Evolutionary conservation across 2,329 filamentous ascomycete species (phyloP).

Genomic region (Penicillium sp.): DNA sequence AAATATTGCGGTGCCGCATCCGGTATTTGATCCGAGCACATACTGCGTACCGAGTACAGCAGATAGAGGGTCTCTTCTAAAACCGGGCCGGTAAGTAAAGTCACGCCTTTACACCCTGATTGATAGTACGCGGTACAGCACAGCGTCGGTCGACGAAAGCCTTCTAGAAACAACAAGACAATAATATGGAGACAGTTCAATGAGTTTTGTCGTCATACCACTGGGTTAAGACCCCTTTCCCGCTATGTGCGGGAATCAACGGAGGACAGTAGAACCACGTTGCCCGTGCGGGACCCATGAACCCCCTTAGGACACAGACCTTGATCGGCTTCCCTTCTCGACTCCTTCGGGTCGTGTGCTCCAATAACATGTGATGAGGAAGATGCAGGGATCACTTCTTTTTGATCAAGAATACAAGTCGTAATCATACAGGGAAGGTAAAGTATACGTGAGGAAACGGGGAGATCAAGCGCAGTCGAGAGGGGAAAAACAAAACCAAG

Average conservation of each 20-base stretch:
- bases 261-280: constrained; percentile 20
- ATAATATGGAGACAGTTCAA: neutral
- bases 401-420: neutral
- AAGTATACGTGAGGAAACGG: neutral
- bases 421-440: constrained; percentile 1
- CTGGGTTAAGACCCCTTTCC: constrained; percentile 6
- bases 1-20: constrained; percentile 7
- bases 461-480: neutral
- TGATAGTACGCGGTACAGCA: neutral
- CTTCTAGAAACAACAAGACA: neutral
- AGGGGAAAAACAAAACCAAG: constrained; percentile 1
- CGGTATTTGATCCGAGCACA: constrained; percentile 5
- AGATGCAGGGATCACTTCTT: neutral
- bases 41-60: constrained; percentile 9
- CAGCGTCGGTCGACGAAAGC: neutral
- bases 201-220: neutral
- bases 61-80: neutral
- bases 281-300: constrained; percentile 10
- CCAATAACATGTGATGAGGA: constrained; percentile 6
- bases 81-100: constrained; percentile 1
- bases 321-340: constrained; percentile 2
- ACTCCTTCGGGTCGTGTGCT: constrained; percentile 4
- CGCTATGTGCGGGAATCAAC: constrained; percentile 11
- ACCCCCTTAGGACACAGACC: constrained; percentile 9
- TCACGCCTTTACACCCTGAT: neutral